Evolutionary conservation across 805 yeast genomes (phyloP).

Genomic region (Pichia insulana): DNA sequence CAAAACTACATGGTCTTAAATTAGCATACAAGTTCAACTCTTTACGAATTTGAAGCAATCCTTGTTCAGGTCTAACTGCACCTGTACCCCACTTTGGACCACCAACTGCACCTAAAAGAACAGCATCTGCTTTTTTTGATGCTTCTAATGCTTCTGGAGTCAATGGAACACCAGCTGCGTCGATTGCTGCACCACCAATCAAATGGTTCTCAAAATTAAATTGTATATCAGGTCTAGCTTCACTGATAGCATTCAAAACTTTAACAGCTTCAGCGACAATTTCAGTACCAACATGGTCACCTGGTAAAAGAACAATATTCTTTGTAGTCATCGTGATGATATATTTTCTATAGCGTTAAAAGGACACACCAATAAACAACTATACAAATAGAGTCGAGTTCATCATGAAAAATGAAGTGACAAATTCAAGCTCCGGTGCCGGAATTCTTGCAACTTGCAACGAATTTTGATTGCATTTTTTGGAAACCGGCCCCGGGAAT

Average conservation of each 20-base stretch:
- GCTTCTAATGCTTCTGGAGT: constrained; percentile 79
- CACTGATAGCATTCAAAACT: constrained; percentile 72
- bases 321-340: constrained; percentile 39
- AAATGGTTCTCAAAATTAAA: constrained; percentile 77
- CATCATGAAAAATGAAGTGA: neutral
- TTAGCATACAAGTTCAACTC: constrained; percentile 92
- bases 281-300: constrained; percentile 96
- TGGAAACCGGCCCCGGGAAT: neutral
- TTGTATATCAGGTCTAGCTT: constrained; percentile 43
- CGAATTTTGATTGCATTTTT: neutral
- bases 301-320: constrained; percentile 82
- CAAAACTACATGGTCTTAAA: constrained; percentile 93
- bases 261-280: constrained; percentile 85
- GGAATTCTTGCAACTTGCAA: neutral
- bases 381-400: too few species aligned
- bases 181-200: constrained; percentile 98
- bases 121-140: constrained; percentile 84
- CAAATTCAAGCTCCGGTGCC: neutral
- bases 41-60: constrained; percentile 86
- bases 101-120: constrained; percentile 96
- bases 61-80: constrained; percentile 93
- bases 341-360: too few species aligned
- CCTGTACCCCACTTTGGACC: constrained; percentile 99
- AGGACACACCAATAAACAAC: too few species aligned
- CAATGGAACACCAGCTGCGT: constrained; percentile 88